These are phyloP conservation scores for Coniella vitis DNA, from an alignment of 2,329 filamentous ascomycete genomes.

Conservation along the genomic window DNA sequence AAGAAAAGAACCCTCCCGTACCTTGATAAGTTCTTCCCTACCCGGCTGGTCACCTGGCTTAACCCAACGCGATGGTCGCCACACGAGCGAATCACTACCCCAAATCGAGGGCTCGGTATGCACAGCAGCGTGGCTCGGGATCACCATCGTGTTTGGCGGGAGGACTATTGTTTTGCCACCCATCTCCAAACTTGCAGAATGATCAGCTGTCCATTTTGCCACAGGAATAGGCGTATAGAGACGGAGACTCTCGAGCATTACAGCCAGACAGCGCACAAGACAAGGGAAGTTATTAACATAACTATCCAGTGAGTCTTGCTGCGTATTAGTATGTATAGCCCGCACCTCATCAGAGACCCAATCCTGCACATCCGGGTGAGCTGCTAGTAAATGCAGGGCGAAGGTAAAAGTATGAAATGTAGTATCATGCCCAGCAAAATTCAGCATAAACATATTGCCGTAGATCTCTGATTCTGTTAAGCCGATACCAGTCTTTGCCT, in stretches of 20 bases:
- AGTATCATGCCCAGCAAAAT: slow-evolving; percentile 45
- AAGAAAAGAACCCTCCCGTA: slow-evolving; percentile 17
- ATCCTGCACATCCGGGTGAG: slow-evolving; percentile 35
- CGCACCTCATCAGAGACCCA: slow-evolving; percentile 36
- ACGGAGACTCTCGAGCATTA: slow-evolving; percentile 37
- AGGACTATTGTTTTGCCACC: slow-evolving; percentile 15
- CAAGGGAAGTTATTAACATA: slow-evolving; percentile 31
- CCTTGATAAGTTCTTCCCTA: slow-evolving; percentile 10
- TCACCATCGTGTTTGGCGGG: slow-evolving; percentile 20
- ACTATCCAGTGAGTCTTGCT: slow-evolving; percentile 22
- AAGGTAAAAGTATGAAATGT: slow-evolving; percentile 39
- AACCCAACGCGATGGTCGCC: slow-evolving; percentile 23
- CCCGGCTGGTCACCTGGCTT: not conserved
- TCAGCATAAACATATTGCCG: slow-evolving; percentile 42
- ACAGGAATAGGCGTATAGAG: slow-evolving; percentile 29
- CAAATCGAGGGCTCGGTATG: slow-evolving; percentile 23
- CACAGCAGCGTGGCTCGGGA: slow-evolving; percentile 17
- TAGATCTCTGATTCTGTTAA: slow-evolving; percentile 37
- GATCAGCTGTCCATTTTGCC: not conserved
- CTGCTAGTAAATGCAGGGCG: slow-evolving; percentile 35
- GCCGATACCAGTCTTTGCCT: not conserved
- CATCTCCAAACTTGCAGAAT: slow-evolving; percentile 4
- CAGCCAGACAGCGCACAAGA: slow-evolving; percentile 32
- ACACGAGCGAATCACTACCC: slow-evolving; percentile 20
- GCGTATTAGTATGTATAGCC: slow-evolving; percentile 17